These are phyloP conservation scores for Eucalyptus sideroxylon DNA, from an alignment of 345 rosid species.

Conservation along the genomic window DNA sequence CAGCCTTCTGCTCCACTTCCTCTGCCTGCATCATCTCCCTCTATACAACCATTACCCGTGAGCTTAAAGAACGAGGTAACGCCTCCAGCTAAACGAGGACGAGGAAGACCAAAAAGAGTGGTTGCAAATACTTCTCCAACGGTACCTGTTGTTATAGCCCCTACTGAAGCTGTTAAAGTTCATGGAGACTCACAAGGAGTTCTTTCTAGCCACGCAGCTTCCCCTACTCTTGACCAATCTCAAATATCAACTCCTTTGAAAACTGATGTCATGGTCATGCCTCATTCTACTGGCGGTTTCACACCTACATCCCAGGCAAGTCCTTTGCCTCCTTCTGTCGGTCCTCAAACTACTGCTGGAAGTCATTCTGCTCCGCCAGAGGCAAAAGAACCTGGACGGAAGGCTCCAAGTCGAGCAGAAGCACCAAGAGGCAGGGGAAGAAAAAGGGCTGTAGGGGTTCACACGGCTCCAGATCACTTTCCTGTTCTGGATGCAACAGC, in stretches of 20 bases:
- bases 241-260: conserved; percentile 5
- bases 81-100: conserved; percentile 78
- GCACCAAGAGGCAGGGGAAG: conserved; percentile 28
- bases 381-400: conserved; percentile 29
- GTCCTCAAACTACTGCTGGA: not conserved
- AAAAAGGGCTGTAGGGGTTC: conserved; percentile 13
- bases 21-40: not conserved
- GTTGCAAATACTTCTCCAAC: conserved; percentile 31
- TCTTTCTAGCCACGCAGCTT: conserved; percentile 12
- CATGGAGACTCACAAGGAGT: conserved; percentile 19
- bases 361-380: conserved; percentile 1
- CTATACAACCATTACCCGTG: conserved; percentile 9
- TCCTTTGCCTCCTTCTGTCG: not conserved
- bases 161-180: conserved; percentile 17
- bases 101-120: conserved; percentile 86
- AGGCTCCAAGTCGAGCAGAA: conserved; percentile 18
- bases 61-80: conserved; percentile 37
- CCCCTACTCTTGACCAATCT: conserved; percentile 5
- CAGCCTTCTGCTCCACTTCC: conserved; percentile 11
- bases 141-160: not conserved
- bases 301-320: not conserved
- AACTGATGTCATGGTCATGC: not conserved
- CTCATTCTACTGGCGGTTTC: not conserved
- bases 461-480: conserved; percentile 6
- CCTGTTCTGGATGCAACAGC: conserved; percentile 1